phyloP scores from a whole-genome alignment of 2,329 filamentous ascomycete species.

The Graphiopsis chlorocephala region DNA sequence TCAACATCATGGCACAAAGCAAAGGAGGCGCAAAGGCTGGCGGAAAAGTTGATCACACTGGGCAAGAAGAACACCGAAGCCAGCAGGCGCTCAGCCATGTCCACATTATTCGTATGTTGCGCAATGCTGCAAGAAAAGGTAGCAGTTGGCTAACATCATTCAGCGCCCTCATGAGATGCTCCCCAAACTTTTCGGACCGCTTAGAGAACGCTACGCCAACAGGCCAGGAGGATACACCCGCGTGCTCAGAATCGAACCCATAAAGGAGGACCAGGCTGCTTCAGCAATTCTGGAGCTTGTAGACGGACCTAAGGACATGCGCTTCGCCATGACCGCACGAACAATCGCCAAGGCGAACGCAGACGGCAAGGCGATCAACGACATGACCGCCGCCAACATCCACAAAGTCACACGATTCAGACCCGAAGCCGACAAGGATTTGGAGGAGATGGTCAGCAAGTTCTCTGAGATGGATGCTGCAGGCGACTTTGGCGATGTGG shows the following conservation, averaged over 20 bases:
- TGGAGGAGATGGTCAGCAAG: constrained; percentile 60
- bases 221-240: constrained; percentile 93
- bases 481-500: constrained; percentile 34
- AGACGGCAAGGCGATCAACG: constrained; percentile 57
- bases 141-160: neutral
- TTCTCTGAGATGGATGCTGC: constrained; percentile 37
- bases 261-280: constrained; percentile 81
- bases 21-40: constrained; percentile 90
- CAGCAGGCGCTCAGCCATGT: constrained; percentile 68
- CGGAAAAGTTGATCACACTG: constrained; percentile 90
- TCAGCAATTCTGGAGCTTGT: constrained; percentile 93
- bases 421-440: constrained; percentile 60
- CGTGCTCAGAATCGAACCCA: constrained; percentile 85
- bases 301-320: constrained; percentile 89
- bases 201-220: constrained; percentile 72
- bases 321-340: constrained; percentile 89
- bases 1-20: constrained; percentile 94
- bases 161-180: constrained; percentile 68
- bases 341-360: constrained; percentile 63
- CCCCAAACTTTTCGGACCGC: constrained; percentile 82
- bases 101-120: constrained; percentile 69
- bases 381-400: constrained; percentile 74
- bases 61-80: constrained; percentile 91
- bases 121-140: neutral
- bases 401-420: constrained; percentile 79